phyloP scores from a whole-genome alignment of 495 filamentous ascomycete genomes.

The Tricharina praecox region DNA sequence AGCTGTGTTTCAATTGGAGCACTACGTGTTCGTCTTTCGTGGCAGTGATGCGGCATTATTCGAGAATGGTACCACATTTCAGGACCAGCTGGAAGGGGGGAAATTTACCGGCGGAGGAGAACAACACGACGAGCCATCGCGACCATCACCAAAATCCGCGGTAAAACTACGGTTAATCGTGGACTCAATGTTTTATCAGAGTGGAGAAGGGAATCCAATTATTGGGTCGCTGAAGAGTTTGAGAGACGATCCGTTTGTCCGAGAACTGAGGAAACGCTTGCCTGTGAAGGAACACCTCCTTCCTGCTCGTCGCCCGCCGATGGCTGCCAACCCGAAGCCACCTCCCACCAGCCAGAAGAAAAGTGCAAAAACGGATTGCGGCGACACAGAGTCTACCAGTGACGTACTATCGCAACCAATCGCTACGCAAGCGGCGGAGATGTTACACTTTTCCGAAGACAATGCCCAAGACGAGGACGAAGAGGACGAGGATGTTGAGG shows the following conservation, averaged over 20 bases:
- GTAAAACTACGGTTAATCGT: neutral
- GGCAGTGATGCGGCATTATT: neutral
- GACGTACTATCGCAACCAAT: neutral
- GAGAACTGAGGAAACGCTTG: neutral
- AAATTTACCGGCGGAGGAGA: no score
- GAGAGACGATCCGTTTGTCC: neutral
- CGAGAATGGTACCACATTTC: neutral
- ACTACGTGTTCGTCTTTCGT: neutral
- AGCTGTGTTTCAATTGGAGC: neutral
- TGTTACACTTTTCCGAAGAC: neutral
- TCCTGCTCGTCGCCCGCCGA: neutral
- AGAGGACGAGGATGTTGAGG: no score
- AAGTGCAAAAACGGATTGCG: neutral
- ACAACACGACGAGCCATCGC: no score
- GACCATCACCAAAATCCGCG: no score
- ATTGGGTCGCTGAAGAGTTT: neutral
- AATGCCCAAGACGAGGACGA: no score
- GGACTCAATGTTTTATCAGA: neutral
- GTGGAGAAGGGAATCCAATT: neutral
- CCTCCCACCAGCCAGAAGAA: neutral
- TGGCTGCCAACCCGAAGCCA: neutral
- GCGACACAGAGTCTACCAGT: no score
- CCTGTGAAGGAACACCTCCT: neutral
- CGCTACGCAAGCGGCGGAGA: neutral
- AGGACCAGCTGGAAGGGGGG: neutral